A percentile compares a stretch with the other conserved stretches of the same genome.
These are phyloP conservation scores for Colletotrichum echinochloae DNA, from an alignment of 2,329 filamentous ascomycete species.

Conservation along the genomic window DNA sequence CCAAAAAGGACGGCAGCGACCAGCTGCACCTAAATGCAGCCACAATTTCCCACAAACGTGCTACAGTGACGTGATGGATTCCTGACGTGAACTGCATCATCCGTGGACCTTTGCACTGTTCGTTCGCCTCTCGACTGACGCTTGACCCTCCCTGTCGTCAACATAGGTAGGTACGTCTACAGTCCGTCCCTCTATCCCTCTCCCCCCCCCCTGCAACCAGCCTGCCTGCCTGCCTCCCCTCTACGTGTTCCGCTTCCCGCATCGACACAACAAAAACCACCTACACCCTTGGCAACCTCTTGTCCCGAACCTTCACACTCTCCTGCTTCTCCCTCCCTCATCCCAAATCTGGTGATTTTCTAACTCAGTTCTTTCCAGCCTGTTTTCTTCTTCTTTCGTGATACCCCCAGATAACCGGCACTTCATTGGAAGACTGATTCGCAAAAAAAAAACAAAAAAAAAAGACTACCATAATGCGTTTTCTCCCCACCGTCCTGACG, in stretches of 20 bases:
- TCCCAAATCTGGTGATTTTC: conserved; percentile 32
- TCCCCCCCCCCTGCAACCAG: conserved; percentile 3
- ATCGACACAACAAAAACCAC: conserved; percentile 41
- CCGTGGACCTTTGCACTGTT: conserved; percentile 10
- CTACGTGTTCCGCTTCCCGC: conserved; percentile 14
- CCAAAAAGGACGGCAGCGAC: conserved; percentile 3
- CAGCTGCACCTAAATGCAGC: conserved; percentile 34
- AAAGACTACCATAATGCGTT: conserved; percentile 74
- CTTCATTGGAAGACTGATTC: conserved; percentile 37
- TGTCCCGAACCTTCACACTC: conserved; percentile 8
- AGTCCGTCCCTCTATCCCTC: not conserved
- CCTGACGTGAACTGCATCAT: conserved; percentile 33
- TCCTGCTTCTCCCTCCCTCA: conserved; percentile 20
- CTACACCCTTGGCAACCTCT: conserved; percentile 31
- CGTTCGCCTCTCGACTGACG: conserved; percentile 14
- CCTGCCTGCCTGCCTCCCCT: conserved; percentile 4
- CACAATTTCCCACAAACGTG: conserved; percentile 37
- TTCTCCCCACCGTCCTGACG: conserved; percentile 77
- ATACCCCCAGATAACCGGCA: conserved; percentile 35
- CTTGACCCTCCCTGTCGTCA: conserved; percentile 35
- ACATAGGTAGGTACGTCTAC: not conserved
- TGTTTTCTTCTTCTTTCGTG: conserved; percentile 6
- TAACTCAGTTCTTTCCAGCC: conserved; percentile 43
- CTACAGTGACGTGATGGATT: conserved; percentile 43
- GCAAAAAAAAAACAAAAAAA: conserved; percentile 9